Percentiles rank a stretch among this genome's conserved stretches.
phyloP scores from a whole-genome alignment of 2,329 filamentous ascomycete species.

The Arthrobotrys megalospora region DNA sequence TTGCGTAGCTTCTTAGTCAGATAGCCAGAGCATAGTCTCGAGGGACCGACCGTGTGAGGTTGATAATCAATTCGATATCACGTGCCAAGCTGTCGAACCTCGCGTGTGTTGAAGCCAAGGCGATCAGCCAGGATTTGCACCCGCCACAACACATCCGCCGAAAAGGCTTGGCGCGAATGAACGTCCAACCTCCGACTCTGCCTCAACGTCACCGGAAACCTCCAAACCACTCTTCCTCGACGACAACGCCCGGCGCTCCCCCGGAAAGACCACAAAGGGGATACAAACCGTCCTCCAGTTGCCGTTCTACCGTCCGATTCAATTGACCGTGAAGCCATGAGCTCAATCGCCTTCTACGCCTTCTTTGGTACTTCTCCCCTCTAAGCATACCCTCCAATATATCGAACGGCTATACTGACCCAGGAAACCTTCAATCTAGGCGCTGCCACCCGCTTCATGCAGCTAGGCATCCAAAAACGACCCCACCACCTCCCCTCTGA shows the following conservation, averaged over 20 bases:
- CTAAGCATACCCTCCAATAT: background rate
- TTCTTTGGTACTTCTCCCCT: conserved; percentile 48
- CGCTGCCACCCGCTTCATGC: conserved; percentile 92
- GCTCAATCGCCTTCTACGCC: conserved; percentile 52
- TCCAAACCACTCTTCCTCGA: conserved; percentile 7
- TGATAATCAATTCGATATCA: no score
- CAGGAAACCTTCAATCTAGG: conserved; percentile 72
- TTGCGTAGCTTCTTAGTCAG: no score
- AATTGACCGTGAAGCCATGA: conserved; percentile 32
- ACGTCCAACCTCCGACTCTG: conserved; percentile 25
- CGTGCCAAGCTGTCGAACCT: background rate
- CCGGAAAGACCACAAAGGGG: conserved; percentile 13
- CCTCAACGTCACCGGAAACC: conserved; percentile 9
- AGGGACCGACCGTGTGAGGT: no score
- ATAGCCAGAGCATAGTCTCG: no score
- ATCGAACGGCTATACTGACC: conserved; percentile 7
- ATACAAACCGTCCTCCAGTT: background rate
- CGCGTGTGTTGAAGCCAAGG: no score
- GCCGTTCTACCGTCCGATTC: background rate
- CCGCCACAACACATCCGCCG: conserved; percentile 19
- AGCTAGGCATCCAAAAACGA: conserved; percentile 98
- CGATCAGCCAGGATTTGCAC: background rate
- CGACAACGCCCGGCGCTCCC: conserved; percentile 9
- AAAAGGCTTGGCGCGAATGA: conserved; percentile 26
- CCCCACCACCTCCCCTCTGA: conserved; percentile 88